These are phyloP conservation scores for Madurella fahalii DNA, from an alignment of 2,329 filamentous ascomycete genomes.

Conservation along the genomic window DNA sequence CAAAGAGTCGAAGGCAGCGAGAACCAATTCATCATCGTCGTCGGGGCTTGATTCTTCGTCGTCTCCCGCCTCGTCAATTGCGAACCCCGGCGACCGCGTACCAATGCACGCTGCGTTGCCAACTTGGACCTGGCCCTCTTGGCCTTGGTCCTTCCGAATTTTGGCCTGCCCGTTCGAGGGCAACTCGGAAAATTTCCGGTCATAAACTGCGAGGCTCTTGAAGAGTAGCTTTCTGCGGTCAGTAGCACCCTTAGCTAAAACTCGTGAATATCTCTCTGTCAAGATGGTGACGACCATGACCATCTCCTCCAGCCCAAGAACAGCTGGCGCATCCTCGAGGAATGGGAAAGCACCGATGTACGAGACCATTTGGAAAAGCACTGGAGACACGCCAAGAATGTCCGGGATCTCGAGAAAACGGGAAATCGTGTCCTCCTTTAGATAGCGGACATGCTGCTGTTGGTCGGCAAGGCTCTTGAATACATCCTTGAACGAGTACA, in stretches of 20 bases:
- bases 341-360: conserved; percentile 73
- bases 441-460: conserved; percentile 58
- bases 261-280: conserved; percentile 63
- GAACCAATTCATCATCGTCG: conserved; percentile 56
- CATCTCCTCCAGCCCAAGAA: conserved; percentile 65
- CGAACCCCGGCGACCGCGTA: conserved; percentile 33
- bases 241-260: conserved; percentile 54
- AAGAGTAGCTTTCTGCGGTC: conserved; percentile 64
- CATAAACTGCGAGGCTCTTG: conserved; percentile 67
- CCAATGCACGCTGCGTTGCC: not conserved
- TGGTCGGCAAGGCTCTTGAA: conserved; percentile 66
- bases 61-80: conserved; percentile 34
- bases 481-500: conserved; percentile 70
- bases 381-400: conserved; percentile 60
- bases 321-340: conserved; percentile 63
- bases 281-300: conserved; percentile 70
- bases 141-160: not conserved
- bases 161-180: conserved; percentile 1
- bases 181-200: conserved; percentile 47
- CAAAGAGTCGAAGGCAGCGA: conserved; percentile 65
- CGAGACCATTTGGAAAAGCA: conserved; percentile 68
- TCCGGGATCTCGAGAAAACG: conserved; percentile 72
- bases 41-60: conserved; percentile 40
- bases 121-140: not conserved
- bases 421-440: conserved; percentile 66